Base-by-base conservation (phyloP, 108 stramenopile genomes). In the Cyclotella kingstonii region DNA sequence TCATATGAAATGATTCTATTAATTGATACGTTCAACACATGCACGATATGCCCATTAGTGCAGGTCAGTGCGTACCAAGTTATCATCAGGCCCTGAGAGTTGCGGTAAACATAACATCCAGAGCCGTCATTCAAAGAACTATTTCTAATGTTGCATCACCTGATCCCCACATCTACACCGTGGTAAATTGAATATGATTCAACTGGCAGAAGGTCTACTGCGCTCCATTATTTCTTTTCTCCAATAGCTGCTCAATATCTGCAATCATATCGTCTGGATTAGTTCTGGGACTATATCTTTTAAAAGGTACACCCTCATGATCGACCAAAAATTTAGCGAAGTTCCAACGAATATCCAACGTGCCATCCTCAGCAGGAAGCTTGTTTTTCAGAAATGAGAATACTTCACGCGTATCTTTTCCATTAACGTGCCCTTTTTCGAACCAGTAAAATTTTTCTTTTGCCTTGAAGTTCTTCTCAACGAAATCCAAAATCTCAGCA, bases 391-490 rank as follows among this genome's bases (percentile, higher is more conserved):
- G 55, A 47, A 73, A 90, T 15, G 71, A 51, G 51, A 75, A 90
- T 7, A 87, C 84, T 63, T 86, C 84, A 8, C 89, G 72, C 10
- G 84, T 77, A 18, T 87, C 54, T 35, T 66, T 70, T 23, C 89
- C 89, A 38, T 90, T 90, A 18, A 90, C 89, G 31, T 85, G 80
- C 14, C 71, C 82, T 66, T 90, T 90, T 61, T 85, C 85, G 53
- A 91, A 91, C 70, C 85, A 86, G 14, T 60, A 68, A 30, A 90
- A 65, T 63, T 84, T 86, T 8, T 87, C 69, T 27, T 69, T 73
- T 5, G 59, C 63, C 11, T 49, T 46, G 38, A 81, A 81, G 38
- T 72, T 78, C 1, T 34, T 68, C 28, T 79, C 70, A 0, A 78
- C 79, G 57, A 84, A 84, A 27, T 79, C 73, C 6, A 78, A 27